Evolutionary conservation across 257 asterid species (phyloP).

Genomic region (Anisodus acutangulus): DNA sequence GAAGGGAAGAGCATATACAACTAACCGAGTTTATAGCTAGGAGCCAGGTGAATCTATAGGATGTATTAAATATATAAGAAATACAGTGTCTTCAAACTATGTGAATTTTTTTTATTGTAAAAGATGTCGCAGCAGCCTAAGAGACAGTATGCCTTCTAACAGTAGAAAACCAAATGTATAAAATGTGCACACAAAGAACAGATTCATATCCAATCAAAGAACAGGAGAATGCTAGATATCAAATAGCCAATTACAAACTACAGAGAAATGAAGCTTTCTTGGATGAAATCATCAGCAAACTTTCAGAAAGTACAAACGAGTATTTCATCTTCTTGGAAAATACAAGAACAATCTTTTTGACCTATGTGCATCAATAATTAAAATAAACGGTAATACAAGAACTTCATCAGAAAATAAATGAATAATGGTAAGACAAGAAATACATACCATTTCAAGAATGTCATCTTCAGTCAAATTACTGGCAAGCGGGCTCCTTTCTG

Average conservation of each 20-base stretch:
- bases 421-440: slow-evolving; percentile 37
- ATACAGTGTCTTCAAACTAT: not conserved
- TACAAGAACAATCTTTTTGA: not conserved
- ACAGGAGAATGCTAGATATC: not conserved
- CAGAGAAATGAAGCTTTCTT: not conserved
- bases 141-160: not conserved
- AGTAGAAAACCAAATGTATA: not conserved
- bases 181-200: not conserved
- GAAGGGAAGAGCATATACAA: not conserved
- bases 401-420: slow-evolving; percentile 12
- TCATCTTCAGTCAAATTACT: slow-evolving; percentile 85
- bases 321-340: not conserved
- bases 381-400: slow-evolving; percentile 28
- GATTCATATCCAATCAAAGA: not conserved
- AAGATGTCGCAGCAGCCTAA: not conserved
- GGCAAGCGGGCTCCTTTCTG: slow-evolving; percentile 54
- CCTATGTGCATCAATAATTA: slow-evolving; percentile 5
- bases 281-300: not conserved
- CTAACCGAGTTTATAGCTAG: not conserved
- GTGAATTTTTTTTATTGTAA: too few species aligned
- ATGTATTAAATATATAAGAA: not conserved
- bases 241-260: not conserved
- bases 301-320: not conserved
- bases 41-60: slow-evolving; percentile 1
- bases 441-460: slow-evolving; percentile 80